Base-by-base conservation (phyloP, 2,329 filamentous ascomycete species). In the Pseudopyrenochaeta lycopersici region DNA sequence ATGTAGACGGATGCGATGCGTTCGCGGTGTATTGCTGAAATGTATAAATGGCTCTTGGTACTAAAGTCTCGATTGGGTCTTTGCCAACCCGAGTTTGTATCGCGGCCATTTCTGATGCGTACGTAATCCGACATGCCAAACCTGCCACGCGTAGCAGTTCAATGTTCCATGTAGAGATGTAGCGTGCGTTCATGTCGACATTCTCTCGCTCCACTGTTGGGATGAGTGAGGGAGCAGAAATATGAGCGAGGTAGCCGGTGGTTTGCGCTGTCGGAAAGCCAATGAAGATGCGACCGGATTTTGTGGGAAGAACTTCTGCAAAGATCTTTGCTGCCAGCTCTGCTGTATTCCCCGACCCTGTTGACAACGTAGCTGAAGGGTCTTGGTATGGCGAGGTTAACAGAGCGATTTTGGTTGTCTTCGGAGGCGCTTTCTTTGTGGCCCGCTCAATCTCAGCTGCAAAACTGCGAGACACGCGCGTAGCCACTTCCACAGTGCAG, bases 241-340 rank as follows among this genome's bases (percentile, higher is more conserved):
- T 90, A 74, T 99, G 95, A 72, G 96, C 90, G 14, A 94, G 90
- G 23, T 94, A 88, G 49, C 94, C 95, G 0, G 96, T 99, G 0
- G 95, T 99, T 78, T 99, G 95, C 64, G 94, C 93, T 1, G 95
- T 99, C 2, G 95, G 94, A 70, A 99, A 99, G 0, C 95, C 95
- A 68, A 99, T 99, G 69, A 98, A 99, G 49, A 99, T 90, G 47
- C 91, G 88, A 6, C 95, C 95, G 64, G 91, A 90, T 74, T 92
- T 96, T 52, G 86, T 92, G 2, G 95, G 95, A 4, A 98, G 78
- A 1, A 99, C 93, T 1, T 93, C 95, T 1, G 90, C 86, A 74
- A 99, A 97, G 7, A 99, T 88, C 70, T 97, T 91, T 1, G 85
- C 83, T 2, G 85, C 83, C 56, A 88, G 86, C 7, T 84, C 79